phyloP scores from a whole-genome alignment of 2,329 filamentous ascomycete species.

The Colletotrichum spinosum region DNA sequence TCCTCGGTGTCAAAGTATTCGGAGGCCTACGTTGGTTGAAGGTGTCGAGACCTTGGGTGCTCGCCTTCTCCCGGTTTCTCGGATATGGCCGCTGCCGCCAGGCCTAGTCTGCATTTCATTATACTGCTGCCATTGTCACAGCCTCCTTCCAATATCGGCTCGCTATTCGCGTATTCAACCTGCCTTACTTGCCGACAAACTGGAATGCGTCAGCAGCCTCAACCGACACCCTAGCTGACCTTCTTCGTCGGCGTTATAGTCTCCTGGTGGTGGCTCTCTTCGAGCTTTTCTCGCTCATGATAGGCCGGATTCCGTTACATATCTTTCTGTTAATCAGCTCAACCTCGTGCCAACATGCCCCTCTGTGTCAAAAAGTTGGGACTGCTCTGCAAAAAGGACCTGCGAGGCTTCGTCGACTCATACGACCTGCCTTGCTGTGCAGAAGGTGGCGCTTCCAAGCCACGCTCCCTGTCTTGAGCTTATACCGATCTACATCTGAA shows the following conservation, averaged over 20 bases:
- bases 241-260: background rate
- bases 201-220: constrained; percentile 1
- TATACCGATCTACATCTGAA: constrained; percentile 3
- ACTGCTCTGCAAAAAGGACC: background rate
- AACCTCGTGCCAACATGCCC: constrained; percentile 18
- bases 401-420: constrained; percentile 11
- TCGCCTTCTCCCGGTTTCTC: constrained; percentile 2
- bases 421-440: constrained; percentile 11
- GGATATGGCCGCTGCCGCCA: constrained; percentile 14
- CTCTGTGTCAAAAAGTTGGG: constrained; percentile 2
- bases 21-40: constrained; percentile 11
- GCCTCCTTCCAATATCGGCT: background rate
- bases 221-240: background rate
- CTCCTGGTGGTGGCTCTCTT: too few relatives aligned
- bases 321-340: constrained; percentile 18
- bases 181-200: constrained; percentile 1
- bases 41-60: constrained; percentile 1
- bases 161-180: background rate
- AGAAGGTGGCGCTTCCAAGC: constrained; percentile 9
- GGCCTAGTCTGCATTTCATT: constrained; percentile 20
- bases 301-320: constrained; percentile 7
- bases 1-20: constrained; percentile 5
- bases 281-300: background rate
- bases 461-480: background rate
- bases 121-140: constrained; percentile 13